Evolutionary conservation across 2,329 filamentous ascomycete species (phyloP).

Genomic region (Didymella sp.): DNA sequence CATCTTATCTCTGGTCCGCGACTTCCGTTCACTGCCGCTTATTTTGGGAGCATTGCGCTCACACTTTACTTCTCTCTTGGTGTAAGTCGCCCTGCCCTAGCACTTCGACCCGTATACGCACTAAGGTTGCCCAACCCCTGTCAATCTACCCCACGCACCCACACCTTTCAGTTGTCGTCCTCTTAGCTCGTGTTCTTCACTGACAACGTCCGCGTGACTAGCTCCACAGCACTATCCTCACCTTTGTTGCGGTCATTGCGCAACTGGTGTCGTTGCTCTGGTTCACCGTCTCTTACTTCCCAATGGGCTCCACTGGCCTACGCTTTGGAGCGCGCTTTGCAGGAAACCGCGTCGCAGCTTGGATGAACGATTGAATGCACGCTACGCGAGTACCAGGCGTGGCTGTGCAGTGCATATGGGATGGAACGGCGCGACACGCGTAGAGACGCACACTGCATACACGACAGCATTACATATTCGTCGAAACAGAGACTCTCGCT

Average conservation of each 20-base stretch:
- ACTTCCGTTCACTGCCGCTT: conserved; percentile 90
- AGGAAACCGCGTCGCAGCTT: conserved; percentile 80
- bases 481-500: conserved; percentile 4
- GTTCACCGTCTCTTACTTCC: conserved; percentile 98
- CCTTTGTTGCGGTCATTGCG: conserved; percentile 80
- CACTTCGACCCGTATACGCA: conserved; percentile 23
- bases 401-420: conserved; percentile 1
- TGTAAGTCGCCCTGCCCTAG: conserved; percentile 65
- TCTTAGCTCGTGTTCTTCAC: conserved; percentile 37
- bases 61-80: conserved; percentile 92
- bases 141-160: conserved; percentile 30
- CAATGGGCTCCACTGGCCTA: conserved; percentile 90
- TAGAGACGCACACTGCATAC: conserved; percentile 3
- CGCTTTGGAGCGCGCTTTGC: conserved; percentile 88
- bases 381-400: neutral
- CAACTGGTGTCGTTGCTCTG: conserved; percentile 85
- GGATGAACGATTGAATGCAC: conserved; percentile 74
- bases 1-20: conserved; percentile 86
- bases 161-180: conserved; percentile 42
- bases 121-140: conserved; percentile 35
- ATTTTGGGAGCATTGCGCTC: conserved; percentile 89
- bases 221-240: conserved; percentile 82
- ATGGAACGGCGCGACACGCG: neutral
- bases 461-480: conserved; percentile 3
- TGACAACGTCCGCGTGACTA: conserved; percentile 48